These are phyloP conservation scores for Amanita thiersii DNA, from an alignment of 768 basidiomycete genomes.

Conservation along the genomic window DNA sequence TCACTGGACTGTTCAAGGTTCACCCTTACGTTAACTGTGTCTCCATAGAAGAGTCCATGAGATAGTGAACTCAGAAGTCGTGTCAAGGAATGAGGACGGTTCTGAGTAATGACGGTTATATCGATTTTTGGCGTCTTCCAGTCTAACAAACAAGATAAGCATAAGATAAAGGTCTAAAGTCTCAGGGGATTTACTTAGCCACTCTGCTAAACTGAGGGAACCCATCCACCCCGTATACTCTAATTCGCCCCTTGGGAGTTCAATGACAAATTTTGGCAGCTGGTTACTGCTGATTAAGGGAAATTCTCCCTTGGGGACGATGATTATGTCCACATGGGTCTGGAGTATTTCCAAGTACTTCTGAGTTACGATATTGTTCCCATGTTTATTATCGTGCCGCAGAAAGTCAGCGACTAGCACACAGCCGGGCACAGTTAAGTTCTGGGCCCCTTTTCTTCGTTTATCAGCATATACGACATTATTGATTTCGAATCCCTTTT, in stretches of 20 bases:
- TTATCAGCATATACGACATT: slow-evolving; percentile 22
- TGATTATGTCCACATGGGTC: neutral
- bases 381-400: neutral
- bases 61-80: slow-evolving; percentile 61
- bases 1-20: slow-evolving; percentile 76
- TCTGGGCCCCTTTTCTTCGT: neutral
- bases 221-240: slow-evolving; percentile 54
- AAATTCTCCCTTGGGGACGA: slow-evolving; percentile 6
- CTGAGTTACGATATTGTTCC: neutral
- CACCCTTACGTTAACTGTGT: slow-evolving; percentile 53
- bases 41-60: slow-evolving; percentile 57
- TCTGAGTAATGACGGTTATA: slow-evolving; percentile 69
- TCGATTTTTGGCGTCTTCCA: slow-evolving; percentile 69
- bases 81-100: slow-evolving; percentile 60
- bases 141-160: slow-evolving; percentile 34
- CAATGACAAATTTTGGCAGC: slow-evolving; percentile 24
- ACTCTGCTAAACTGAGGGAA: slow-evolving; percentile 46
- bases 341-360: neutral
- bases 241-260: slow-evolving; percentile 42
- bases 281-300: slow-evolving; percentile 12
- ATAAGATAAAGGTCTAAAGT: slow-evolving; percentile 12
- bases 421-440: neutral
- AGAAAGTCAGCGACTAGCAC: neutral
- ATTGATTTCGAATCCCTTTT: slow-evolving; percentile 20
- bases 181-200: slow-evolving; percentile 35